Percentiles rank a stretch among this genome's conserved stretches.
phyloP scores from a whole-genome alignment of 305 asterid genomes.

The Euphrasia arctica region DNA sequence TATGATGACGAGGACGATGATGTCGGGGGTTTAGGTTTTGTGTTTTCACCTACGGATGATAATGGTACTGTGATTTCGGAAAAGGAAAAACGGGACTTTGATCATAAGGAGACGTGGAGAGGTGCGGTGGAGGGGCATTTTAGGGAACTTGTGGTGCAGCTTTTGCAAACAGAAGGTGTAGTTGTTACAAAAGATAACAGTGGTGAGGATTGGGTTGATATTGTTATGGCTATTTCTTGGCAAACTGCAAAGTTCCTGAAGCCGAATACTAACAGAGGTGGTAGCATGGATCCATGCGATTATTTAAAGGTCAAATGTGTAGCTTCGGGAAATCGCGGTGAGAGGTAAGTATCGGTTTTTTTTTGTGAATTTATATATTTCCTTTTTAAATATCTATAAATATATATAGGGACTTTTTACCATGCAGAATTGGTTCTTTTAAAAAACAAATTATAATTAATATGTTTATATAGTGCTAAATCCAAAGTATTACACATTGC shows the following conservation, averaged over 20 bases:
- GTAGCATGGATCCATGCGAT: slow-evolving; percentile 97
- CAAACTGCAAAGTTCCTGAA: slow-evolving; percentile 87
- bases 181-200: slow-evolving; percentile 35
- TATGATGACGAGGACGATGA: slow-evolving; percentile 89
- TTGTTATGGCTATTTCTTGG: slow-evolving; percentile 70
- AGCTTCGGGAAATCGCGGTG: slow-evolving; percentile 79
- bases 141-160: slow-evolving; percentile 90
- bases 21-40: slow-evolving; percentile 45
- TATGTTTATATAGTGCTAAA: not conserved
- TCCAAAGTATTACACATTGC: not conserved
- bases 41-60: slow-evolving; percentile 39
- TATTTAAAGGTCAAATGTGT: slow-evolving; percentile 90
- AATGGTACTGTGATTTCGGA: slow-evolving; percentile 35
- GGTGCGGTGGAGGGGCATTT: slow-evolving; percentile 76
- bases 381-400: not conserved
- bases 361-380: not conserved
- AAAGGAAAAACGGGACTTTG: slow-evolving; percentile 48
- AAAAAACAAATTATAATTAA: not conserved
- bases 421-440: not conserved
- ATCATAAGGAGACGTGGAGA: slow-evolving; percentile 51
- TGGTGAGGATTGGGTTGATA: slow-evolving; percentile 72
- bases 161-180: slow-evolving; percentile 69
- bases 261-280: slow-evolving; percentile 92
- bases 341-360: slow-evolving; percentile 50
- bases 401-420: not conserved